These are phyloP conservation scores for Microbotryum silenes-acaulis DNA, from an alignment of 1,284 basidiomycete species.

Conservation along the genomic window DNA sequence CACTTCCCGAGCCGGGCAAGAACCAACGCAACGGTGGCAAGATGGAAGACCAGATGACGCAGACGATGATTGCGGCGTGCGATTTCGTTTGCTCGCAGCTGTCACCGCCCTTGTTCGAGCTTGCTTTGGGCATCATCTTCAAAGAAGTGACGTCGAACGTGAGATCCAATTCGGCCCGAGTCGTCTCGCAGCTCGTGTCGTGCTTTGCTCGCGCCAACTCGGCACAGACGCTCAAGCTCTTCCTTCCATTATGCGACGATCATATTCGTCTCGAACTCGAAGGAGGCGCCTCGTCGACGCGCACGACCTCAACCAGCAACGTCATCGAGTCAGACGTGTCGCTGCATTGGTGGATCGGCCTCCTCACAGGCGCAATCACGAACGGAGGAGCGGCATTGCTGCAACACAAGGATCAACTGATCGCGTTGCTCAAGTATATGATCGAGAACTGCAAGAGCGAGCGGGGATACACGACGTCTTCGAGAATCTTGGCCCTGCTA, in stretches of 20 bases:
- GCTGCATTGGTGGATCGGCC: slow-evolving; percentile 83
- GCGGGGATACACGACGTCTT: slow-evolving; percentile 76
- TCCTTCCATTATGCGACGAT: slow-evolving; percentile 64
- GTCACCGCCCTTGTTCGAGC: slow-evolving; percentile 77
- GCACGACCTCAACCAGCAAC: slow-evolving; percentile 78
- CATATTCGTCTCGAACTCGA: slow-evolving; percentile 80
- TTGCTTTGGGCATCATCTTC: slow-evolving; percentile 73
- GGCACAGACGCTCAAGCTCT: slow-evolving; percentile 65
- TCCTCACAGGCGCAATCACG: slow-evolving; percentile 68
- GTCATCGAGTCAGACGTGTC: slow-evolving; percentile 83
- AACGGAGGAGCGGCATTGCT: slow-evolving; percentile 62
- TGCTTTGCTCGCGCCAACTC: slow-evolving; percentile 76
- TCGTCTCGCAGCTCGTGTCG: slow-evolving; percentile 80
- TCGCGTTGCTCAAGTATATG: slow-evolving; percentile 62
- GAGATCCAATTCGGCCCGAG: slow-evolving; percentile 81
- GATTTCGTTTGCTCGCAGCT: slow-evolving; percentile 82
- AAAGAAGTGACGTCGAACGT: slow-evolving; percentile 75
- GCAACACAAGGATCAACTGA: slow-evolving; percentile 58
- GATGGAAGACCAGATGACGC: slow-evolving; percentile 72
- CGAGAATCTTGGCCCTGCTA: slow-evolving; percentile 68
- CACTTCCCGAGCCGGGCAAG: slow-evolving; percentile 60
- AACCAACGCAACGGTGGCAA: slow-evolving; percentile 69
- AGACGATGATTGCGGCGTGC: slow-evolving; percentile 67
- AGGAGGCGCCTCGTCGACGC: slow-evolving; percentile 81
- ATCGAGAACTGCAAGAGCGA: slow-evolving; percentile 78